These are phyloP conservation scores for Selaginella tamariscina DNA, from an alignment of 75 land plant species.

Conservation along the genomic window DNA sequence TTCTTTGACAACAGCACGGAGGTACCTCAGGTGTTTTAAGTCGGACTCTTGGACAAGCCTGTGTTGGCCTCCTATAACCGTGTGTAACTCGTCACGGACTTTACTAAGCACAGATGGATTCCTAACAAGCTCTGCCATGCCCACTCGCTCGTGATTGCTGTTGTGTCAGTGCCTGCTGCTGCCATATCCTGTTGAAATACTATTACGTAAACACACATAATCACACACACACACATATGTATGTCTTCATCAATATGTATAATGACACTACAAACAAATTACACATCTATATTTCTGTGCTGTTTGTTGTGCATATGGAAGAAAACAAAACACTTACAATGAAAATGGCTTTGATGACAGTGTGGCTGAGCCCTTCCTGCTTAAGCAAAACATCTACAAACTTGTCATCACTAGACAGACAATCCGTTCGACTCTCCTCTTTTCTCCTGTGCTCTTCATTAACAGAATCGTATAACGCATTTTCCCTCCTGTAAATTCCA, in stretches of 20 bases:
- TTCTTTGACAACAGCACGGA: constrained; percentile 14
- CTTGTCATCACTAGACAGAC: background rate
- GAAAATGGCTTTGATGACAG: constrained; percentile 21
- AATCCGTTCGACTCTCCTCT: background rate
- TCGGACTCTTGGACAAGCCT: constrained; percentile 4
- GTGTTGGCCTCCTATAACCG: constrained; percentile 5
- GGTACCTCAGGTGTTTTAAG: background rate
- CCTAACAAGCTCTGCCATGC: constrained; percentile 16
- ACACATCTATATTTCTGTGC: too few species aligned
- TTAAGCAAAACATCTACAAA: constrained; percentile 22
- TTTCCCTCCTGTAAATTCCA: background rate
- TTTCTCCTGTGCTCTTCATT: constrained; percentile 18
- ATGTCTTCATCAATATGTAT: too few species aligned
- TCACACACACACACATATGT: too few species aligned
- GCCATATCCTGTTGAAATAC: too few species aligned
- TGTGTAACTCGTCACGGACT: background rate
- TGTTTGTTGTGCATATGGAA: background rate
- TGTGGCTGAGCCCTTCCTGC: constrained; percentile 10
- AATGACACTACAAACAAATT: background rate
- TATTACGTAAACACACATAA: too few species aligned
- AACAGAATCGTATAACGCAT: constrained; percentile 18
- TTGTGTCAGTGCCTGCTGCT: constrained; percentile 19
- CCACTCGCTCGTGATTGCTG: constrained; percentile 26
- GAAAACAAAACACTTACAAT: constrained; percentile 14
- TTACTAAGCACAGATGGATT: constrained; percentile 1